Conservation (phyloP, 2,329 filamentous ascomycete genomes). For the Macrophomina phaseolina region DNA sequence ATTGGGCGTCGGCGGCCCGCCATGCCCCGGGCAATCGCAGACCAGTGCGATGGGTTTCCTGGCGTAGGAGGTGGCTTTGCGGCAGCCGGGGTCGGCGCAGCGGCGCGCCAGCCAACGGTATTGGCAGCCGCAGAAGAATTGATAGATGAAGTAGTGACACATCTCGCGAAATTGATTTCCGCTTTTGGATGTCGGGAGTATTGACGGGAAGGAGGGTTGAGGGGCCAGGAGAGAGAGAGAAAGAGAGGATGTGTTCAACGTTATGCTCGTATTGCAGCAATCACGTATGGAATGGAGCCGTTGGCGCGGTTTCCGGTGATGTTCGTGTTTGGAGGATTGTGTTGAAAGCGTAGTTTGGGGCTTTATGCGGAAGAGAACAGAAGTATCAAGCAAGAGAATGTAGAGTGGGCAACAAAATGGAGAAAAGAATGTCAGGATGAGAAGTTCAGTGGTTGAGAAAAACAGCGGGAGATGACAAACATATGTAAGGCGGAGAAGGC, state of each 20-base stretch:
- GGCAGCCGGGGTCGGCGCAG: constrained; percentile 11
- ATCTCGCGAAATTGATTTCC: not conserved
- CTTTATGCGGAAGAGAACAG: not conserved
- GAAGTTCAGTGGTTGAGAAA: too few species aligned
- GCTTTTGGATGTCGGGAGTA: not conserved
- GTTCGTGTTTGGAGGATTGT: not conserved
- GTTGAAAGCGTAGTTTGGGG: not conserved
- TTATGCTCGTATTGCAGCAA: not conserved
- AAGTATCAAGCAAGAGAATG: constrained; percentile 1
- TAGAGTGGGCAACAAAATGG: not conserved
- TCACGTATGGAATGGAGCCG: not conserved
- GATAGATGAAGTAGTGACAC: constrained; percentile 25
- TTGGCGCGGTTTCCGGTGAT: not conserved
- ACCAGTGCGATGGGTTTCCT: constrained; percentile 18
- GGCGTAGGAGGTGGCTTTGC: constrained; percentile 9
- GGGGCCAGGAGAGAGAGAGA: not conserved
- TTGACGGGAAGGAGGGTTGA: not conserved
- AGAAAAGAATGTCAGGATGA: constrained; percentile 3
- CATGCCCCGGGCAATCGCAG: constrained; percentile 25
- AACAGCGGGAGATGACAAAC: not conserved
- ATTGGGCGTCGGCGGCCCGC: constrained; percentile 12
- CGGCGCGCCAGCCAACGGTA: constrained; percentile 18
- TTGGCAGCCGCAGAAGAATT: constrained; percentile 26
- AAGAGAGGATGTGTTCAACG: not conserved
- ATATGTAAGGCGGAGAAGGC: constrained; percentile 4